A percentile compares a stretch with the other conserved stretches of the same genome.
Evolutionary conservation across 495 filamentous ascomycete species (phyloP).

Genomic region (Xylaria grammica): DNA sequence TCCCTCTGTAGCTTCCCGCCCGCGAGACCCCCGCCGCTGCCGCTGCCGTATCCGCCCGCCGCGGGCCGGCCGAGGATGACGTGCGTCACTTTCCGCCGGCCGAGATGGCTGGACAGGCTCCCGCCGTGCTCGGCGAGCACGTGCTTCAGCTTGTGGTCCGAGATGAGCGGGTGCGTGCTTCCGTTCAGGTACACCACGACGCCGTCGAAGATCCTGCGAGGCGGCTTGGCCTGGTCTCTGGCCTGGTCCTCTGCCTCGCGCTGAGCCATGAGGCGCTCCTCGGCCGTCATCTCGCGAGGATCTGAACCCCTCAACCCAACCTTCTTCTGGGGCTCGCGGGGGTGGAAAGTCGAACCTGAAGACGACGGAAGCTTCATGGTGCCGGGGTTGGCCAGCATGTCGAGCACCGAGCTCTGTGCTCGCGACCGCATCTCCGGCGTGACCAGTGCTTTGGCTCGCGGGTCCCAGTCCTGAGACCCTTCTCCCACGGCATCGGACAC

Average conservation of each 20-base stretch:
- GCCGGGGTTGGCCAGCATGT: constrained; percentile 56
- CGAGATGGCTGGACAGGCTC: constrained; percentile 67
- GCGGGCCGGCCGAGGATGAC: constrained; percentile 75
- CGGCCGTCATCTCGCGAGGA: constrained; percentile 25
- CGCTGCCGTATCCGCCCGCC: constrained; percentile 37
- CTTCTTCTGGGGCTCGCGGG: not conserved
- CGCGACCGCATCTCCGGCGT: constrained; percentile 48
- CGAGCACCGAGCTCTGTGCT: constrained; percentile 47
- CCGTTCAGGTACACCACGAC: constrained; percentile 87
- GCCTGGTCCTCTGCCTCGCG: constrained; percentile 44
- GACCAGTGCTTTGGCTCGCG: constrained; percentile 50
- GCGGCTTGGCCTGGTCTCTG: constrained; percentile 31
- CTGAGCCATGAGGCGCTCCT: constrained; percentile 38
- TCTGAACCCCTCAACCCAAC: not conserved
- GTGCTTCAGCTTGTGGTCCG: constrained; percentile 84
- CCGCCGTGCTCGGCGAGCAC: constrained; percentile 77
- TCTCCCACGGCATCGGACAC: constrained; percentile 65
- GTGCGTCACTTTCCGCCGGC: constrained; percentile 78
- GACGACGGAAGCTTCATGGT: constrained; percentile 38
- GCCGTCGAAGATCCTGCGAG: constrained; percentile 61
- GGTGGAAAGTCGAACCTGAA: not conserved
- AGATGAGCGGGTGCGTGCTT: constrained; percentile 77
- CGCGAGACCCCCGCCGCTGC: constrained; percentile 79
- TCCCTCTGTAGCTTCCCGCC: constrained; percentile 85
- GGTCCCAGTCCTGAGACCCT: constrained; percentile 54